phyloP scores from a whole-genome alignment of 306 rosid species.

The Hippophae gyantsensis region DNA sequence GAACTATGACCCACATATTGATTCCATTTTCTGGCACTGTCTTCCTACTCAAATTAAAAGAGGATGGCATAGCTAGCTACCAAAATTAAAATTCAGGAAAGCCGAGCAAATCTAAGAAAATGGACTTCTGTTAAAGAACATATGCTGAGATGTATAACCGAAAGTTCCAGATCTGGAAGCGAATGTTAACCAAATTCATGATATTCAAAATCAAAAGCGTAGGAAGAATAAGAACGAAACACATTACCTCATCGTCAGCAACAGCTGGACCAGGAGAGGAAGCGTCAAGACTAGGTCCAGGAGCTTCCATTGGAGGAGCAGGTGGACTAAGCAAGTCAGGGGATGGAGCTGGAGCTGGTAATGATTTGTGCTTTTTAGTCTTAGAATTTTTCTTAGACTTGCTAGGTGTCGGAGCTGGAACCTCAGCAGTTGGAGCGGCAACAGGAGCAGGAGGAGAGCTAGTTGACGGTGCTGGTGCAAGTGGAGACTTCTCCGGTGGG shows the following conservation, averaged over 20 bases:
- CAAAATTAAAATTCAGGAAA: too few species aligned
- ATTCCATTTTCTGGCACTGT: too few species aligned
- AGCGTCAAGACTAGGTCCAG: conserved; percentile 44
- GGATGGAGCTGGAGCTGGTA: background rate
- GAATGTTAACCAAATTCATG: conserved; percentile 9
- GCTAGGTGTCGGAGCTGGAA: conserved; percentile 22
- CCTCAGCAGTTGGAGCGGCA: conserved; percentile 20
- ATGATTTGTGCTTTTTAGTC: conserved; percentile 10
- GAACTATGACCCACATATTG: too few species aligned
- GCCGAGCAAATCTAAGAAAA: too few species aligned
- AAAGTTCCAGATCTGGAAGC: conserved; percentile 40
- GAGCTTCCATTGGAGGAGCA: conserved; percentile 50
- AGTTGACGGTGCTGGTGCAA: conserved; percentile 36
- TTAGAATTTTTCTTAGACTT: background rate
- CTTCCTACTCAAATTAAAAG: too few species aligned
- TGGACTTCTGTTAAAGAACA: background rate
- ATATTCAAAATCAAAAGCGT: background rate
- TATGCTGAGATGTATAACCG: background rate
- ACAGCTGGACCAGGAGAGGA: conserved; percentile 49
- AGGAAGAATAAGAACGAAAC: background rate
- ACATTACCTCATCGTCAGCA: conserved; percentile 36
- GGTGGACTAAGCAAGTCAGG: conserved; percentile 35
- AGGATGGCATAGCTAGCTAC: too few species aligned
- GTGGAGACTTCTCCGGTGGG: conserved; percentile 33
- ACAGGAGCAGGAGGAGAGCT: conserved; percentile 28